A percentile compares a stretch with the other conserved stretches of the same genome.
These are phyloP conservation scores for Rhodotorula kratochvilovae DNA, from an alignment of 768 basidiomycete species.

Conservation along the genomic window DNA sequence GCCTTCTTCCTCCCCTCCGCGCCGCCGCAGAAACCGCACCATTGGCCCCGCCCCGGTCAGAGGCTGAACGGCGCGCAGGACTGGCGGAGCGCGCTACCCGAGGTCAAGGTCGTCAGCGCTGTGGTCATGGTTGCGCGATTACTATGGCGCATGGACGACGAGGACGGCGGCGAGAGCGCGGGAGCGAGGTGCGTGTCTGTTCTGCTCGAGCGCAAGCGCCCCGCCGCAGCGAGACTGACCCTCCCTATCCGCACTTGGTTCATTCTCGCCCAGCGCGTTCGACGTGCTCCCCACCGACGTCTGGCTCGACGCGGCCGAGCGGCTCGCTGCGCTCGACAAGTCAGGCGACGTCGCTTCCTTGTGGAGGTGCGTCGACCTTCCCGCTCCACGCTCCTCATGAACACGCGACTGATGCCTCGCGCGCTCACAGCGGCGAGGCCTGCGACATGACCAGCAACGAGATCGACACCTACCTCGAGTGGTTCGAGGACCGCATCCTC, in stretches of 20 bases:
- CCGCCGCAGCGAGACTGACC: neutral
- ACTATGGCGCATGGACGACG: constrained; percentile 8
- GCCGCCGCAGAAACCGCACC: neutral
- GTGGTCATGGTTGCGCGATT: constrained; percentile 1
- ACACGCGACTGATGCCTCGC: no score
- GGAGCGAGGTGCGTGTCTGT: no score
- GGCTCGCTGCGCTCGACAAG: neutral
- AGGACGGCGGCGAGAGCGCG: neutral
- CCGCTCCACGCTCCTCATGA: no score
- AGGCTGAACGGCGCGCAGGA: neutral
- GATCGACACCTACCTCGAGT: constrained; percentile 33
- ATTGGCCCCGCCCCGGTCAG: neutral
- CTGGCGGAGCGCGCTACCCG: constrained; percentile 22
- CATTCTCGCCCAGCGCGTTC: no score
- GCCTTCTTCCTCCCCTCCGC: constrained; percentile 1
- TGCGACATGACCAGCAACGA: constrained; percentile 6
- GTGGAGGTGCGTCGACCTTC: constrained; percentile 13
- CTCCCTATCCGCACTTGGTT: neutral
- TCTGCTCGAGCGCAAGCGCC: fast-evolving
- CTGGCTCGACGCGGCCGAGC: constrained; percentile 13
- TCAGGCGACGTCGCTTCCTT: neutral
- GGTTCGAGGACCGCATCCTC: constrained; percentile 28
- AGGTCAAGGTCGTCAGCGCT: constrained; percentile 11
- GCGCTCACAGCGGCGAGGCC: neutral
- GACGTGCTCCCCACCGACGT: neutral